These are phyloP conservation scores for Penicillium corylophilum DNA, from an alignment of 2,329 filamentous ascomycete genomes.

Conservation along the genomic window DNA sequence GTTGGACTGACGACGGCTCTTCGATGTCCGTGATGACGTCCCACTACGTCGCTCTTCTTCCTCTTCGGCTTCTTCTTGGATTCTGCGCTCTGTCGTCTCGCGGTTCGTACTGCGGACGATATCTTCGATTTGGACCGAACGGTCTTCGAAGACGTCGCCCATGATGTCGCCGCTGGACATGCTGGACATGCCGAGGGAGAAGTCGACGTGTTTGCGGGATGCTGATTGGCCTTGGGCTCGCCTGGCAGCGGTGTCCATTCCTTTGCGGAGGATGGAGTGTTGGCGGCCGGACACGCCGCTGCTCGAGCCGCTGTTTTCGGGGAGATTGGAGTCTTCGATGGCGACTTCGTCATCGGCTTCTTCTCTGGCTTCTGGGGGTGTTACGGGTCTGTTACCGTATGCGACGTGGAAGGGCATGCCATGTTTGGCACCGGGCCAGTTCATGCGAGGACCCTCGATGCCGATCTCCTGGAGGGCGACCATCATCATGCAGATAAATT, in stretches of 20 bases:
- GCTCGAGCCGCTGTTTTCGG: slow-evolving; percentile 33
- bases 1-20: slow-evolving; percentile 25
- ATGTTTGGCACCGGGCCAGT: slow-evolving; percentile 66
- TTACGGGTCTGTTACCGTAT: slow-evolving; percentile 48
- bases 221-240: slow-evolving; percentile 59
- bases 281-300: slow-evolving; percentile 32
- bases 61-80: slow-evolving; percentile 36
- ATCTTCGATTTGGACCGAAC: slow-evolving; percentile 42
- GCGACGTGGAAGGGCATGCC: slow-evolving; percentile 66
- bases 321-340: slow-evolving; percentile 15
- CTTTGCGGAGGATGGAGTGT: slow-evolving; percentile 57
- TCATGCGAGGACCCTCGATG: slow-evolving; percentile 78
- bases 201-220: slow-evolving; percentile 66
- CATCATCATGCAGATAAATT: slow-evolving; percentile 91
- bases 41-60: slow-evolving; percentile 31
- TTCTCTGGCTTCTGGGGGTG: slow-evolving; percentile 44
- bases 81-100: slow-evolving; percentile 40
- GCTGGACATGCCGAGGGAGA: slow-evolving; percentile 66
- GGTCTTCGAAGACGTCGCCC: slow-evolving; percentile 65
- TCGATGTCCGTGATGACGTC: slow-evolving; percentile 14
- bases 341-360: slow-evolving; percentile 43
- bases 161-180: slow-evolving; percentile 59
- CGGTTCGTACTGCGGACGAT: slow-evolving; percentile 41
- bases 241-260: slow-evolving; percentile 41
- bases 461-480: slow-evolving; percentile 77